Percentiles rank a stretch among this genome's conserved stretches.
Conservation (phyloP, 139 green algal species). For the Tetradesmus lagerheimii region DNA sequence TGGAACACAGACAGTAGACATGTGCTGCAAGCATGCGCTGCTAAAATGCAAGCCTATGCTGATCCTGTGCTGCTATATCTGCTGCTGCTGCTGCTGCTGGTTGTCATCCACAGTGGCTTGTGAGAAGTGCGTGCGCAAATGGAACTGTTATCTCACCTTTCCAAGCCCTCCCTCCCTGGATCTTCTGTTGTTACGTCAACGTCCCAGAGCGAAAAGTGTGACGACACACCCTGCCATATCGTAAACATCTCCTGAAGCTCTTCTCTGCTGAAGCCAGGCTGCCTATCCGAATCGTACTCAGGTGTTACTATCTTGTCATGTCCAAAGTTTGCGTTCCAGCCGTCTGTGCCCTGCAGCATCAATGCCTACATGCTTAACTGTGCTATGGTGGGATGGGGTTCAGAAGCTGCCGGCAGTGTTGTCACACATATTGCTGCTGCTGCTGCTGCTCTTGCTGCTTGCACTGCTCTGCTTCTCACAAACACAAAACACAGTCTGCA, state of each 20-base stretch:
- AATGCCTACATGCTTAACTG: not conserved
- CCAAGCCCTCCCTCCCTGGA: not conserved
- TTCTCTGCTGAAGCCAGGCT: not conserved
- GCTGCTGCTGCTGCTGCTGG: slow-evolving; percentile 12
- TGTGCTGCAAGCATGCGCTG: too few species aligned
- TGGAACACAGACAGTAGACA: too few species aligned
- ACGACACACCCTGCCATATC: not conserved
- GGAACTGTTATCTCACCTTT: not conserved
- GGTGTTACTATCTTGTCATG: not conserved
- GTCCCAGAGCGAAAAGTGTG: not conserved
- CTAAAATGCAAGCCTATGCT: too few species aligned
- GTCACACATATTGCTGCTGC: not conserved
- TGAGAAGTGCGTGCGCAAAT: too few species aligned
- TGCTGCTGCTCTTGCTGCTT: not conserved
- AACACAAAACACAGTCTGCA: too few species aligned
- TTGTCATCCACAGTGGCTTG: too few species aligned
- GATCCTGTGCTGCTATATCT: not conserved
- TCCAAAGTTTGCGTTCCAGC: not conserved
- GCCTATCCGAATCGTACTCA: not conserved
- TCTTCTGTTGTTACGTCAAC: not conserved
- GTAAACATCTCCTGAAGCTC: not conserved
- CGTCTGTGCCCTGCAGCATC: not conserved
- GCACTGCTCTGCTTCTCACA: not conserved
- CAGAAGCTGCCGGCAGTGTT: not conserved
- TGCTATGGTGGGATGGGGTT: too few species aligned